Base-by-base conservation (phyloP, 306 rosid species). In the Cucumis hystrix region DNA sequence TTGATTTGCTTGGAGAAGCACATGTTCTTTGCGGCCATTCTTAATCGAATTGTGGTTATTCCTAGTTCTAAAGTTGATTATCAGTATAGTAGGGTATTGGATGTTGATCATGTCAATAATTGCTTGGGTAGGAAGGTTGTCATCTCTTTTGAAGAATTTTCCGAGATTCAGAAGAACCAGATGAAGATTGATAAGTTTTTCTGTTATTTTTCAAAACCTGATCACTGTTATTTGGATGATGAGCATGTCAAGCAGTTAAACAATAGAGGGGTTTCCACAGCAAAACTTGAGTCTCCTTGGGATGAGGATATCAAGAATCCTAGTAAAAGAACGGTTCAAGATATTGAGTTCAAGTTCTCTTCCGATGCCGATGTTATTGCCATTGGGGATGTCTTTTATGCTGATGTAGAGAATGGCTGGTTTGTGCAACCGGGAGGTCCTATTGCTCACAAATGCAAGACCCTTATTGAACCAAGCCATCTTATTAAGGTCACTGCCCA, bases 1-100 rank as follows among this genome's bases (percentile, higher is more conserved):
- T 81, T 95, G 92, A 95, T 95, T 83, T 95, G 98, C 83, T 83
- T 92, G 75, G 98, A 95, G 84, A 95, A 95, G 80, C 98, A 92
- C 68, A 95, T 95, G 93, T 88, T 95, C 83, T 90, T 95, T 33
- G 98, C 97, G 4, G 96, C 98, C 20, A 75, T 95, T 84, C 90
- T 95, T 7, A 85, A 86, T 57, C 87, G 97, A 66, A 81, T 90
- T 78, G 79, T 95, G 89, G 97, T 95, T 55, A 86, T 92, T 87
- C 98, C 98, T 6, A 90, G 98, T 76, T 72, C 96, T 55, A 90
- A 90, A 80, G 79, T 89, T 64, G 97, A 95, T 85, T 90, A 66
- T 81, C 88, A 78, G 74, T 95, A 77, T 74, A 89, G 79, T 37
- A 90, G 86, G 60, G 97, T 95, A 79, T 63, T 95, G 83, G 97